These are phyloP conservation scores for Escallonia rubra DNA, from an alignment of 129 eudicot genomes.

Conservation along the genomic window DNA sequence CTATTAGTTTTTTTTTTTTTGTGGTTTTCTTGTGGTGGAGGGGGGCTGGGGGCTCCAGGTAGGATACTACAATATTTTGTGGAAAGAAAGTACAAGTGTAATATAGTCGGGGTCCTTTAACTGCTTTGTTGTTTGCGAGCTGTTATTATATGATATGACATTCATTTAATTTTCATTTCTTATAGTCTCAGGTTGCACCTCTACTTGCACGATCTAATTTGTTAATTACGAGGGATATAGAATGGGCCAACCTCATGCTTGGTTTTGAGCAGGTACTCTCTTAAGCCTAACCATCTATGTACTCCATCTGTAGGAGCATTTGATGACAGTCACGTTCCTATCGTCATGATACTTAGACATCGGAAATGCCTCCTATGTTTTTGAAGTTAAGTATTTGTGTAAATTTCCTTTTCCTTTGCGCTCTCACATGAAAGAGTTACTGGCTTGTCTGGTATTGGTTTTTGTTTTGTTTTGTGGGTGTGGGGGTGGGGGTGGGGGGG, in stretches of 20 bases:
- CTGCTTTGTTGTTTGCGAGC: too few relatives aligned
- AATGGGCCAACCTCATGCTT: conserved; percentile 92
- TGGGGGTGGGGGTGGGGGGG: too few relatives aligned
- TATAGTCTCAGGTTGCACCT: conserved; percentile 71
- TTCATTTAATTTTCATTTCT: conserved; percentile 11
- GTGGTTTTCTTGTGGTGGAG: too few relatives aligned
- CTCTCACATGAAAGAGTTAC: too few relatives aligned
- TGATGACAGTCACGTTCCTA: neutral
- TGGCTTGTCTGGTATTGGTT: too few relatives aligned
- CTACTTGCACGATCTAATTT: conserved; percentile 94
- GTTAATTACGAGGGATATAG: conserved; percentile 96
- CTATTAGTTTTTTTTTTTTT: too few relatives aligned
- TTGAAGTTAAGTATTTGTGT: neutral
- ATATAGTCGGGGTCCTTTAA: too few relatives aligned
- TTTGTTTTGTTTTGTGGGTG: too few relatives aligned
- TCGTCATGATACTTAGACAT: neutral
- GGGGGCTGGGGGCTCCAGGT: too few relatives aligned
- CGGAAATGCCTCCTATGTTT: neutral
- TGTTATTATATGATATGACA: neutral
- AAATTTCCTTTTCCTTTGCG: too few relatives aligned
- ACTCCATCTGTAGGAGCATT: neutral
- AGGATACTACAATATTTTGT: too few relatives aligned
- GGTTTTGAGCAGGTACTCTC: conserved; percentile 91
- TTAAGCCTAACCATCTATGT: neutral
- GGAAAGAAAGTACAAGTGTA: too few relatives aligned